A percentile compares a stretch with the other conserved stretches of the same genome.
phyloP scores from a whole-genome alignment of 1,139 yeast genomes.

The Geotrichum siamense region DNA sequence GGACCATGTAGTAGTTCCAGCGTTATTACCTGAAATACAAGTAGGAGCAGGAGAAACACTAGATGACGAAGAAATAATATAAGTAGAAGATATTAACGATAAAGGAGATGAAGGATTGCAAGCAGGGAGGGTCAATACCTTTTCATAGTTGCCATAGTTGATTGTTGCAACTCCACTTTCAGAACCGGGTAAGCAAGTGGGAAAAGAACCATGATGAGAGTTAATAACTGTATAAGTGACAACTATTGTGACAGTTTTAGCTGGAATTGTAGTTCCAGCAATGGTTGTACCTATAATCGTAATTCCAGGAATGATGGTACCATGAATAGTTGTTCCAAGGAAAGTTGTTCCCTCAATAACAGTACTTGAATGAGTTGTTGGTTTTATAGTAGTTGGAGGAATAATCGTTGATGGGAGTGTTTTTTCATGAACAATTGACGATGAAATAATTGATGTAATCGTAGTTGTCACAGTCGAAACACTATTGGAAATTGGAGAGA shows the following conservation, averaged over 20 bases:
- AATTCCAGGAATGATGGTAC: constrained; percentile 21
- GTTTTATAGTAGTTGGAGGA: not conserved
- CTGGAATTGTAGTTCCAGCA: constrained; percentile 19
- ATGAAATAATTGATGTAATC: constrained; percentile 5
- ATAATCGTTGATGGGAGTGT: constrained; percentile 12
- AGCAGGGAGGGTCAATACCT: no score
- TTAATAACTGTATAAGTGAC: constrained; percentile 5
- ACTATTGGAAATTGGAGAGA: no score
- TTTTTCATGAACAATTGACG: constrained; percentile 7
- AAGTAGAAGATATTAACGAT: no score
- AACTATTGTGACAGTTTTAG: constrained; percentile 20
- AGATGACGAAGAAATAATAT: no score
- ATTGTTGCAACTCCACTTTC: not conserved
- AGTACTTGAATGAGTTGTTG: constrained; percentile 21
- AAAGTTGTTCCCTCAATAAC: constrained; percentile 19
- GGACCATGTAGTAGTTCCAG: not conserved
- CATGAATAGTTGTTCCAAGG: constrained; percentile 19
- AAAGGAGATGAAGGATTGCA: no score
- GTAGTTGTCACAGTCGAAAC: constrained; percentile 6
- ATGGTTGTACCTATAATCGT: constrained; percentile 17
- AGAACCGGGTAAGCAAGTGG: constrained; percentile 1
- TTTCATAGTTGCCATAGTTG: no score
- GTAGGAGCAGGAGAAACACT: no score
- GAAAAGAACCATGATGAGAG: no score
- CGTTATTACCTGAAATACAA: not conserved